Evolutionary conservation across 768 basidiomycete genomes (phyloP).

Genomic region (Astraeus odoratus): DNA sequence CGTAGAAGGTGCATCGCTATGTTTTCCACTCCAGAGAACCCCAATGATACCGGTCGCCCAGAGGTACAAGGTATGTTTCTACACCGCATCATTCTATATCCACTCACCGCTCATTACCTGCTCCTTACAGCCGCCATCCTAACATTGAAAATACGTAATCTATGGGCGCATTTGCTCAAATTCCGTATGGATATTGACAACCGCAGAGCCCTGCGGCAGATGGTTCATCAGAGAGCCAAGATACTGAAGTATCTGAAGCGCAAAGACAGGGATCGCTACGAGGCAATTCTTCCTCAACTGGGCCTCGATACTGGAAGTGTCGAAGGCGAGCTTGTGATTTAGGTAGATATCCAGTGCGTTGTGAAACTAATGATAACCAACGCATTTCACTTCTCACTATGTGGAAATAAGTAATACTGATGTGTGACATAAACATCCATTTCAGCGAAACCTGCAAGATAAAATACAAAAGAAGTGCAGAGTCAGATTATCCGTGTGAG

Average conservation of each 20-base stretch:
- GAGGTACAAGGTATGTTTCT: conserved; percentile 81
- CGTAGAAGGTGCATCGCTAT: conserved; percentile 66
- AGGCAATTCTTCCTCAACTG: conserved; percentile 59
- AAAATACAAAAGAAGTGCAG: too few relatives aligned
- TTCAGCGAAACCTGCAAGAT: too few relatives aligned
- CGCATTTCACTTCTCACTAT: too few relatives aligned
- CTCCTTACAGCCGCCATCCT: conserved; percentile 65
- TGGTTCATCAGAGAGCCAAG: conserved; percentile 80
- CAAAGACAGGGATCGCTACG: conserved; percentile 62
- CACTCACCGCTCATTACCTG: conserved; percentile 1
- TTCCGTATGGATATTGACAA: conserved; percentile 74
- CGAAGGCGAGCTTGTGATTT: conserved; percentile 85
- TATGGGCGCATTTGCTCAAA: conserved; percentile 65
- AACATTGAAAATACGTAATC: conserved; percentile 77
- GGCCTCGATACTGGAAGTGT: conserved; percentile 76
- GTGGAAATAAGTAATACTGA: too few relatives aligned
- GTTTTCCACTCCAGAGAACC: conserved; percentile 67
- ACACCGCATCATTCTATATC: neutral
- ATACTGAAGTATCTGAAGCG: conserved; percentile 73
- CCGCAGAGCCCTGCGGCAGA: conserved; percentile 62
- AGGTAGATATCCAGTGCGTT: too few relatives aligned
- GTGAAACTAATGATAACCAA: too few relatives aligned
- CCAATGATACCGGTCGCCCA: conserved; percentile 71
- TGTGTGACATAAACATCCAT: too few relatives aligned
- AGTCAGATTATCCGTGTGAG: too few relatives aligned